Percentiles rank a stretch among this genome's conserved stretches.
Conservation (phyloP, 129 eudicot genomes). For the Artemisia tridentata region DNA sequence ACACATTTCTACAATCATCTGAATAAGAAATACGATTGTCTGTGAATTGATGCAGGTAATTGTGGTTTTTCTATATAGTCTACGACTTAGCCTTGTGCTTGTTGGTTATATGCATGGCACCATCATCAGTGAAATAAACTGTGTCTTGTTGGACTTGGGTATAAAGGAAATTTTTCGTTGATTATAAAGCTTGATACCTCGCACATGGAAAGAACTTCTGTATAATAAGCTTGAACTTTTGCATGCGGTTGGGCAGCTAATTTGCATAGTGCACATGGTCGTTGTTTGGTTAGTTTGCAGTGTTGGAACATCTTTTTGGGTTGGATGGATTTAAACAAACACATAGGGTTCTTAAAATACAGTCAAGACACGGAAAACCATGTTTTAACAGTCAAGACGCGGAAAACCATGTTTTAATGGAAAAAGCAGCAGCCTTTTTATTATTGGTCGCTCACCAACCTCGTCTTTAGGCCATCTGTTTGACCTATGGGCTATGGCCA, state of each 20-base stretch:
- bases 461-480: no score
- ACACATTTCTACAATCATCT: not conserved
- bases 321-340: constrained; percentile 16
- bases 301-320: constrained; percentile 4
- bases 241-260: constrained; percentile 16
- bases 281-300: constrained; percentile 10
- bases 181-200: constrained; percentile 9
- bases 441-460: no score
- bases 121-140: constrained; percentile 24
- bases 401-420: no score
- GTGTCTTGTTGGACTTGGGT: constrained; percentile 20
- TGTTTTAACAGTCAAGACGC: not conserved
- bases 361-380: not conserved
- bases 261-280: constrained; percentile 22
- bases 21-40: constrained; percentile 1
- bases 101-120: constrained; percentile 28
- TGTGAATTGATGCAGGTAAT: constrained; percentile 63
- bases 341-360: not conserved
- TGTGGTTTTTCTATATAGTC: constrained; percentile 31
- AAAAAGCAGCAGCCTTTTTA: no score
- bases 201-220: constrained; percentile 13
- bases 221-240: constrained; percentile 20
- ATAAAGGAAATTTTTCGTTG: constrained; percentile 7
- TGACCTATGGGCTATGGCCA: no score
- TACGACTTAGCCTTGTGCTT: constrained; percentile 36